These are phyloP conservation scores for Cryptococcus deneoformans DNA, from an alignment of 1,284 basidiomycete species.

Conservation along the genomic window DNA sequence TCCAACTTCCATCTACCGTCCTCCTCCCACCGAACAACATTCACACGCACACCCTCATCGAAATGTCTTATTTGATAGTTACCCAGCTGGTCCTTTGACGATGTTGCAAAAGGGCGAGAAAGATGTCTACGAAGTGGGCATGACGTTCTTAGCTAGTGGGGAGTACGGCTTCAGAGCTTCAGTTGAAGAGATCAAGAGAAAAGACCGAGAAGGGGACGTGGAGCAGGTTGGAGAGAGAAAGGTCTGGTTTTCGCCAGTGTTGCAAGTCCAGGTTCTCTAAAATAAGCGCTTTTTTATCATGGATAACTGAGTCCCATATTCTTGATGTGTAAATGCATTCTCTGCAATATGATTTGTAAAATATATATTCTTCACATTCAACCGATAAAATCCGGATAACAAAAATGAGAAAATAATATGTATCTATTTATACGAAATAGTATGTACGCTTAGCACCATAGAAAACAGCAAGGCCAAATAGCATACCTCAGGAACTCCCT, in stretches of 20 bases:
- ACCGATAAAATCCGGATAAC: too few species aligned
- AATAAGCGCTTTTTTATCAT: too few species aligned
- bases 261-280: conserved; percentile 16
- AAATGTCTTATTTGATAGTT: conserved; percentile 68
- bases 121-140: conserved; percentile 56
- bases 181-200: conserved; percentile 36
- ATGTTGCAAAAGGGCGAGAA: conserved; percentile 58
- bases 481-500: too few species aligned
- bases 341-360: too few species aligned
- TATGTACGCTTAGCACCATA: too few species aligned
- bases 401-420: too few species aligned
- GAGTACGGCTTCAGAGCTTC: conserved; percentile 63
- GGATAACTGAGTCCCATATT: too few species aligned
- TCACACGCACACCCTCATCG: conserved; percentile 56
- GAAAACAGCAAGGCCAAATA: too few species aligned
- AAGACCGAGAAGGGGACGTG: conserved; percentile 2
- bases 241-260: conserved; percentile 29
- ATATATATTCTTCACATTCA: too few species aligned
- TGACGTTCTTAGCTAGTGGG: conserved; percentile 74
- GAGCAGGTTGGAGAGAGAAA: conserved; percentile 5
- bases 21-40: background rate
- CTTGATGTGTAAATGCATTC: too few species aligned
- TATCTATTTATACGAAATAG: too few species aligned
- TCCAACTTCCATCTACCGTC: background rate
- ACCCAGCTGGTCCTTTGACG: conserved; percentile 59